A percentile compares a stretch with the other conserved stretches of the same genome.
Conservation (phyloP, 2,329 filamentous ascomycete species). For the Ceratocystis ficicola region DNA sequence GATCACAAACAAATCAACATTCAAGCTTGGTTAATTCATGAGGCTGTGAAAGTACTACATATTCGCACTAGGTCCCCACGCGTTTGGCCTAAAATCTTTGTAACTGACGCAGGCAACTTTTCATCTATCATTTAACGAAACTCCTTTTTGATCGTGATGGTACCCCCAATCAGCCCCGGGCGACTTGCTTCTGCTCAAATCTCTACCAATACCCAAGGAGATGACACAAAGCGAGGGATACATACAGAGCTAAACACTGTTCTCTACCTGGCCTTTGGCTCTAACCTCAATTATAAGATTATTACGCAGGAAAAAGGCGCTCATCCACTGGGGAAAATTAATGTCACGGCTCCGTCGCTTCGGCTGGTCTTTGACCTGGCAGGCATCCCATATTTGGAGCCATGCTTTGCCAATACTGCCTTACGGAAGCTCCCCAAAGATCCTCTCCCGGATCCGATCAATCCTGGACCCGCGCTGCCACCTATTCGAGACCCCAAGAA, state of each 20-base stretch:
- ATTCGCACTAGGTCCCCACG: background rate
- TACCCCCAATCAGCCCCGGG: conserved; percentile 28
- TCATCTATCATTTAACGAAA: background rate
- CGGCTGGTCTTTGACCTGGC: conserved; percentile 74
- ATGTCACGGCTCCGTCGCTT: conserved; percentile 69
- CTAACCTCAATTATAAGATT: conserved; percentile 69
- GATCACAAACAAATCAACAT: background rate
- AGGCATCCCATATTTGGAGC: conserved; percentile 75
- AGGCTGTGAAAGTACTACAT: conserved; percentile 1
- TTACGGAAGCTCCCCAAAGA: conserved; percentile 42
- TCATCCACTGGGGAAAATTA: conserved; percentile 64
- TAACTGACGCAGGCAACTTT: background rate
- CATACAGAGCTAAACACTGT: conserved; percentile 36
- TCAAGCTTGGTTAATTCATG: background rate
- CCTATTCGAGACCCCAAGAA: conserved; percentile 19
- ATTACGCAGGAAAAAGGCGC: conserved; percentile 71
- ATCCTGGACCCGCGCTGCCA: conserved; percentile 19
- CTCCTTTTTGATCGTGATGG: background rate
- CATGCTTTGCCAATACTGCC: conserved; percentile 79
- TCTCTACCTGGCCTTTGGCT: conserved; percentile 81
- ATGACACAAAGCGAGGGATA: conserved; percentile 9
- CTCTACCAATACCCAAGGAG: conserved; percentile 25
- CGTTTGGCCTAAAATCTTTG: background rate
- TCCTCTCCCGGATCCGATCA: conserved; percentile 26
- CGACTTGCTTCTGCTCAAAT: conserved; percentile 30